Evolutionary conservation across 1,284 basidiomycete genomes (phyloP).

Genomic region (Sporisorium scitamineum): DNA sequence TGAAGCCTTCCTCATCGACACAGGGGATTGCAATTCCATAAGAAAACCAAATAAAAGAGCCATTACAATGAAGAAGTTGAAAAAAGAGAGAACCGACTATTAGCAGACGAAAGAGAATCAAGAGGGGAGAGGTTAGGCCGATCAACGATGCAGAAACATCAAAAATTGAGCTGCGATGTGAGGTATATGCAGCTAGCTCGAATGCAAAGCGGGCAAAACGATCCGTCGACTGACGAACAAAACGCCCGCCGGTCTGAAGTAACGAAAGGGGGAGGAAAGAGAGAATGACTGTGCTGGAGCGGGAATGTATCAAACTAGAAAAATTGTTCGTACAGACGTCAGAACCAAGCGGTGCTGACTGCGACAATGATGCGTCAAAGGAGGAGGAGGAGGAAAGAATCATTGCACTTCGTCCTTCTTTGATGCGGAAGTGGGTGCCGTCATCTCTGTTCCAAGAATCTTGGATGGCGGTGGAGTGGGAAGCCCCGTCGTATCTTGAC

Average conservation of each 20-base stretch:
- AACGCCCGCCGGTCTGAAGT: not conserved
- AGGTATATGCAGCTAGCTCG: slow-evolving; percentile 34
- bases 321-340: slow-evolving; percentile 32
- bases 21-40: slow-evolving; percentile 22
- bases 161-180: slow-evolving; percentile 3
- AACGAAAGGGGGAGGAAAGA: slow-evolving; percentile 9
- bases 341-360: slow-evolving; percentile 7
- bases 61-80: slow-evolving; percentile 39
- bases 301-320: slow-evolving; percentile 4
- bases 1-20: not conserved
- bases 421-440: slow-evolving; percentile 6
- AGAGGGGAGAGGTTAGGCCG: not conserved
- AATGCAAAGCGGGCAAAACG: not conserved
- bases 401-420: slow-evolving; percentile 5
- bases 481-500: slow-evolving; percentile 20
- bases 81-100: not conserved
- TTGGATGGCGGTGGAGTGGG: slow-evolving; percentile 53
- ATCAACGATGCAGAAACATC: slow-evolving; percentile 6
- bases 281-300: not conserved
- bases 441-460: slow-evolving; percentile 24
- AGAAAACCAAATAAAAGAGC: slow-evolving; percentile 20
- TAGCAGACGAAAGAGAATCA: not conserved
- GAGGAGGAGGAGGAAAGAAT: not conserved
- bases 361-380: slow-evolving; percentile 12
- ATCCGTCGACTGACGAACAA: not conserved